Evolutionary conservation across 2,329 filamentous ascomycete genomes (phyloP), one percentile per base, ranked within the genome.

Genomic region (Neofusicoccum parvum): DNA sequence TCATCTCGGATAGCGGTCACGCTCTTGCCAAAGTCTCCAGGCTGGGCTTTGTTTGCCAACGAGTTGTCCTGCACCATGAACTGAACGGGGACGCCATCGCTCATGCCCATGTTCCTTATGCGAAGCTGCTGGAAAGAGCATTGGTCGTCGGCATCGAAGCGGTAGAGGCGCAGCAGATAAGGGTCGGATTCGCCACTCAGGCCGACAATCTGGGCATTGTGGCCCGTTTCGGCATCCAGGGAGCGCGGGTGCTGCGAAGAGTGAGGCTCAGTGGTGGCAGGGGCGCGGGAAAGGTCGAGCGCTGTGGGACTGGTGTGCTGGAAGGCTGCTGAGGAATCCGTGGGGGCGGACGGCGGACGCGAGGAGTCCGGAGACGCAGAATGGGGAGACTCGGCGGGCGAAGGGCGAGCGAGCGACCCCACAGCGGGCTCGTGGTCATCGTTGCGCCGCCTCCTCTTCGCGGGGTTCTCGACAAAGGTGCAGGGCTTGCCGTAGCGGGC

Each of bases 391-490:
- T 27, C 15, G 53, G 49, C 17, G 5, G 27, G 45, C n/a, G 45
- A 23, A 17, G n/a, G 17, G 17, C 12, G n/a, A 32, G 27, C 6
- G 27, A 32, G 27, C 27, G 27, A 7, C 27, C 27, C 27, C 27
- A 32, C 27, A 32, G 5, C 45, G 45, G 32, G 12, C 14, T 20
- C 32, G 49, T 53, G 15, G 49, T 34, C 73, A 14, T 64, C n/a
- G 64, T 64, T 71, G 67, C 59, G 72, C 69, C 62, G 74, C 41
- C 72, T 68, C 58, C 72, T 66, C 66, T 76, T 76, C 50, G 74
- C 75, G 39, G 73, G 72, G 36, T 71, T 70, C 65, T 82, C 80
- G 20, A 82, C 72, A 68, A 82, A 82, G 3, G 80, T 82, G 69
- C 80, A 82, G 36, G 79, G 74, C 41, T 77, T 78, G 67, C 75